Conservation (phyloP, 257 asterid genomes). For the Vinca minor region DNA sequence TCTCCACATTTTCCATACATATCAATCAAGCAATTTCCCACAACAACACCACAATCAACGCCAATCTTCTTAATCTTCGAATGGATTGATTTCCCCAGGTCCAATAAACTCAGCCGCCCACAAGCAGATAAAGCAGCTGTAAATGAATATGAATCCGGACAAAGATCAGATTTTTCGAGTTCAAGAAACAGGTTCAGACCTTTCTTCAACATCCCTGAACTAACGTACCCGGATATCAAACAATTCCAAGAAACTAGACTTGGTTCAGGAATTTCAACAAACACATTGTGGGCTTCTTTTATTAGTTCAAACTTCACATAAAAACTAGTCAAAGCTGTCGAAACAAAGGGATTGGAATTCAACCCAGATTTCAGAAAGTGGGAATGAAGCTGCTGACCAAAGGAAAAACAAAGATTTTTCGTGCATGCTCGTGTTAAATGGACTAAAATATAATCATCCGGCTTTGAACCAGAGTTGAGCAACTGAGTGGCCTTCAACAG, state of each 20-base stretch:
- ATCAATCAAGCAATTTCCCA: conserved; percentile 48
- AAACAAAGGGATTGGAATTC: conserved; percentile 30
- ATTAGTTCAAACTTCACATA: conserved; percentile 36
- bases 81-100: conserved; percentile 50
- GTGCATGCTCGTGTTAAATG: conserved; percentile 48
- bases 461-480: conserved; percentile 34
- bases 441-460: conserved; percentile 32
- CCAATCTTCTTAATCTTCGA: conserved; percentile 72
- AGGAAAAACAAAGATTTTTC: conserved; percentile 28
- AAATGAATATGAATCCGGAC: conserved; percentile 59
- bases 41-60: conserved; percentile 29
- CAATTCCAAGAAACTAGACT: conserved; percentile 80
- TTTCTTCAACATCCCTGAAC: conserved; percentile 46
- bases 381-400: conserved; percentile 58
- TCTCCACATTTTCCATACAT: conserved; percentile 81
- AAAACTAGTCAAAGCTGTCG: conserved; percentile 42
- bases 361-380: conserved; percentile 44
- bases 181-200: conserved; percentile 43
- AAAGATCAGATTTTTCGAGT: conserved; percentile 44
- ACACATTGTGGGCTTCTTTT: conserved; percentile 39
- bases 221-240: conserved; percentile 66
- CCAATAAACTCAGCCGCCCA: conserved; percentile 43
- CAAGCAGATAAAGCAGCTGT: conserved; percentile 69
- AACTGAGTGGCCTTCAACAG: conserved; percentile 26
- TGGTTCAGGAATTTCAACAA: conserved; percentile 60